phyloP scores from a whole-genome alignment of 2,329 filamentous ascomycete genomes.

The Fusarium sulawesiense region DNA sequence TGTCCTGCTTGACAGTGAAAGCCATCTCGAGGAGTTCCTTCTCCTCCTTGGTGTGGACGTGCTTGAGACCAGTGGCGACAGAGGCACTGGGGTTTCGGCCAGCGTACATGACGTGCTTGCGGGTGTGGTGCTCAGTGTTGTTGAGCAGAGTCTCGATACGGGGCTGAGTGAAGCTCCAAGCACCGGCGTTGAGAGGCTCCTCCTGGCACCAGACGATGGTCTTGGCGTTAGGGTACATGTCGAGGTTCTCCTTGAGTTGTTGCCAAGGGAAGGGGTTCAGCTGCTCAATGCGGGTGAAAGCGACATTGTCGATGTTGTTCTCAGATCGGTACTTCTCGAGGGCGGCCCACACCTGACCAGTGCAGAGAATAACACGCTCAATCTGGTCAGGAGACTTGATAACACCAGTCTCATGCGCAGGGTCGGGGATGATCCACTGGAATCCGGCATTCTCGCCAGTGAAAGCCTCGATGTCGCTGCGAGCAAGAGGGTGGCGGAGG shows the following conservation, averaged over 20 bases:
- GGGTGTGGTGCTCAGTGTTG: constrained; percentile 89
- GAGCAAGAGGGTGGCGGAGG: constrained; percentile 91
- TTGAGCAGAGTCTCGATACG: constrained; percentile 97
- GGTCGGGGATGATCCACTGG: constrained; percentile 94
- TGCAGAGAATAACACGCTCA: constrained; percentile 93
- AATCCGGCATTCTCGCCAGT: constrained; percentile 86
- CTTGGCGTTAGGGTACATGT: constrained; percentile 96
- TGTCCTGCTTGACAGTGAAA: constrained; percentile 73
- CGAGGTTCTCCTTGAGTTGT: constrained; percentile 94
- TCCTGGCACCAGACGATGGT: constrained; percentile 98
- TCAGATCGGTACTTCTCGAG: constrained; percentile 91
- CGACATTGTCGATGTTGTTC: constrained; percentile 88
- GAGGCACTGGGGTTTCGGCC: constrained; percentile 93
- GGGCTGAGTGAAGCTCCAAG: constrained; percentile 97
- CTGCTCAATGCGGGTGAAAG: constrained; percentile 96
- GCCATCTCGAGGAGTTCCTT: constrained; percentile 78
- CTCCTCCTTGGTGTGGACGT: constrained; percentile 91
- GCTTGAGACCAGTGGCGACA: constrained; percentile 93
- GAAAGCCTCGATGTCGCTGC: constrained; percentile 92
- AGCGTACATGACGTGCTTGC: constrained; percentile 97
- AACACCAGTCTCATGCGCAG: constrained; percentile 78
- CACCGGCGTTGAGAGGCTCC: constrained; percentile 96
- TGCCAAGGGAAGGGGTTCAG: constrained; percentile 99
- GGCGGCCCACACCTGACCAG: constrained; percentile 92
- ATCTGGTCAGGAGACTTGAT: constrained; percentile 88